These are phyloP conservation scores for Talaromyces sp. DNA, from an alignment of 2,329 filamentous ascomycete genomes.

Conservation along the genomic window DNA sequence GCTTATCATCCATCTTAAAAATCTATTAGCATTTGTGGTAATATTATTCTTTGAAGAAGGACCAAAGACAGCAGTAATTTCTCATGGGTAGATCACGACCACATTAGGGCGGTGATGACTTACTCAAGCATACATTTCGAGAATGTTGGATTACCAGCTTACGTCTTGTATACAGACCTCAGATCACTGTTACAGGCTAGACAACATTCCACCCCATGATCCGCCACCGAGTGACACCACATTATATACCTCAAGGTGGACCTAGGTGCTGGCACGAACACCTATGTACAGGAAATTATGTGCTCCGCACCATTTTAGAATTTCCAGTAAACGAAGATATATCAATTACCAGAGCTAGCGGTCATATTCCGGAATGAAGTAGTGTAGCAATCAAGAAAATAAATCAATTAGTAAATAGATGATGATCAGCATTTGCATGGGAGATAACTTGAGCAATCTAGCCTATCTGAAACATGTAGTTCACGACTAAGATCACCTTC, in stretches of 20 bases:
- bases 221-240: no score
- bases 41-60: no score
- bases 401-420: not conserved
- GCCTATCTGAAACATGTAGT: not conserved
- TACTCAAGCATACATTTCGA: not conserved
- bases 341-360: not conserved
- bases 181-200: not conserved
- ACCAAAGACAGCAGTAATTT: not conserved
- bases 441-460: not conserved
- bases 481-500: not conserved
- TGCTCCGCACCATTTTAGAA: not conserved
- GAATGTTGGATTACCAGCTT: not conserved
- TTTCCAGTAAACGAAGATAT: not conserved
- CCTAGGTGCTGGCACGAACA: no score
- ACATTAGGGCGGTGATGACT: not conserved
- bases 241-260: no score
- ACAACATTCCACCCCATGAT: not conserved
- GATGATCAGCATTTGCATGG: not conserved
- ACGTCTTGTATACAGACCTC: not conserved
- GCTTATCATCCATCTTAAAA: no score
- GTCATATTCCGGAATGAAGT: not conserved
- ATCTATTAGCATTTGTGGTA: no score
- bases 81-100: not conserved
- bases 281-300: not conserved
- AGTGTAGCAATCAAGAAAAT: not conserved